Base-by-base conservation (phyloP, 495 filamentous ascomycete genomes). In the Penicillium lividum region DNA sequence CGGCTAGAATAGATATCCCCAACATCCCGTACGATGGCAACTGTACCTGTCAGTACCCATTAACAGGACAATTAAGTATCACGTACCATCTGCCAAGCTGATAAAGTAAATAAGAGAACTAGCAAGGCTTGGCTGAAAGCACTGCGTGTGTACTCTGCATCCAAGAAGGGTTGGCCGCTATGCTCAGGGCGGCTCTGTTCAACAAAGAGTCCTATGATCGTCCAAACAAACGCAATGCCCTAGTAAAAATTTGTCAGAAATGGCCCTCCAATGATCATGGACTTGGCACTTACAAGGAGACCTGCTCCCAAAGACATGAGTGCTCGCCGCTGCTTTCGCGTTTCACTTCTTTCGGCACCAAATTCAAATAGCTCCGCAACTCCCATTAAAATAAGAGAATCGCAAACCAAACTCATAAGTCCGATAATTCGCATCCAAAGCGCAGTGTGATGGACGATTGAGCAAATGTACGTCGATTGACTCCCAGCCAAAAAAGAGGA, bases 391-490 rank as follows among this genome's bases (percentile, higher is more conserved):
- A 80, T 58, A 29, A 66, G 27, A 9, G 59, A 71, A 52, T 82
- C 78, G 3, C 77, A 45, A 6, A 74, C 16, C 8, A 68, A 7
- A n/a, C 63, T 68, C 27, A 70, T 25, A 5, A 72, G 25, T 54
- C 63, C 70, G 22, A 75, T 46, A 3, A 58, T 49, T 9, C 60
- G 73, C 15, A 77, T 49, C 10, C 57, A 59, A 13, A 60, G 51
- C 42, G 63, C 60, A 18, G 63, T 66, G 13, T 66, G 54, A 15
- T 68, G 67, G 11, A 67, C 58, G 7, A 72, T 64, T 18, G 78
- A 72, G 59, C 80, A 83, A 29, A 83, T 77, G 54, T 77, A 80
- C 1, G 75, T 80, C 13, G 80, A 81, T 16, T 66, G 68, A 18
- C 61, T 65, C 27, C 70, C 73, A 27, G 56, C 54, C 0, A 61